Conservation (phyloP, 169 alveolate genomes). For the Cytauxzoon felis region DNA sequence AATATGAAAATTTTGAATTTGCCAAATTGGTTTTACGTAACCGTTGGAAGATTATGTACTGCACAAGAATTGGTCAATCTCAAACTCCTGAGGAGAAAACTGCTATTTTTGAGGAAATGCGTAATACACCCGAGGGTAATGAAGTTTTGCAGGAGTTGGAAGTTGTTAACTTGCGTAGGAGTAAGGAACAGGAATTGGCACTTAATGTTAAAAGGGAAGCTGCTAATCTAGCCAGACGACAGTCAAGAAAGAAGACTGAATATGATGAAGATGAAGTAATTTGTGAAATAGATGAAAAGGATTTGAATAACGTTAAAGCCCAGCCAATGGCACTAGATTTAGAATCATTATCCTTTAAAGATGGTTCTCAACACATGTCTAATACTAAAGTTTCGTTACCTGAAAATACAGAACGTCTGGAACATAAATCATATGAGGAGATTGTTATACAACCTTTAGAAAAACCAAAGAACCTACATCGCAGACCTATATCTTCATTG, state of each 20-base stretch:
- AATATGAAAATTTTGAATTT: constrained; percentile 89
- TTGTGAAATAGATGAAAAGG: background rate
- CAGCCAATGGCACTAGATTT: constrained; percentile 53
- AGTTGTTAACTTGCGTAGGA: constrained; percentile 66
- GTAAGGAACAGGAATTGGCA: constrained; percentile 74
- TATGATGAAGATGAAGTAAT: constrained; percentile 17
- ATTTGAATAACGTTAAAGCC: constrained; percentile 20
- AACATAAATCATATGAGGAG: constrained; percentile 82
- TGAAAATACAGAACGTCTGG: constrained; percentile 84
- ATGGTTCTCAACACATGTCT: constrained; percentile 86
- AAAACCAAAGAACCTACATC: constrained; percentile 62
- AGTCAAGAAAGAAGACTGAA: background rate
- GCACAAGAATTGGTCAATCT: constrained; percentile 91
- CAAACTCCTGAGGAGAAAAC: constrained; percentile 87
- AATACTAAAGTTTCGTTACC: constrained; percentile 90
- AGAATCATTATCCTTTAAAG: constrained; percentile 77
- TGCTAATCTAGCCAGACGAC: constrained; percentile 62
- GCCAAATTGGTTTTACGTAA: constrained; percentile 82
- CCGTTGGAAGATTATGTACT: constrained; percentile 87
- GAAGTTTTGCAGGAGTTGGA: constrained; percentile 81
- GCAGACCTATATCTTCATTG: constrained; percentile 68
- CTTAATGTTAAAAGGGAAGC: constrained; percentile 79
- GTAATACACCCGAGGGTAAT: constrained; percentile 79
- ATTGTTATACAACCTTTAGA: constrained; percentile 73
- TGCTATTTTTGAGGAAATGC: constrained; percentile 76